phyloP scores from a whole-genome alignment of 2,329 filamentous ascomycete species.

The Dothiorella sarmentorum region DNA sequence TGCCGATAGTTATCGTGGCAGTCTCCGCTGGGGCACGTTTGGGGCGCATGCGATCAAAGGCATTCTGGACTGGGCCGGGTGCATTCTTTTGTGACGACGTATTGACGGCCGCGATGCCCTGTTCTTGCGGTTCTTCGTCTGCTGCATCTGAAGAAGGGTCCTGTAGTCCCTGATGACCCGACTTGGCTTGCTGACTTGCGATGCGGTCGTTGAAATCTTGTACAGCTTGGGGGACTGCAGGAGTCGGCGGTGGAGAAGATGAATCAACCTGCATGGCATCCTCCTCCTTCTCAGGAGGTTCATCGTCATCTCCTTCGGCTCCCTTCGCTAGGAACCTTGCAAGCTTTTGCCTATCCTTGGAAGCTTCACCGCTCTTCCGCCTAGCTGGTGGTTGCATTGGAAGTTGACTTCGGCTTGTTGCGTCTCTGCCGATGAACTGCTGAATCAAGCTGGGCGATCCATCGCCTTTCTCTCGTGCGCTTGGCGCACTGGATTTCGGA shows the following conservation, averaged over 20 bases:
- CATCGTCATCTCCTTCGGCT: background rate
- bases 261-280: conserved; percentile 12
- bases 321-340: conserved; percentile 1
- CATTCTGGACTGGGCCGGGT: conserved; percentile 53
- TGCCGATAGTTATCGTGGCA: conserved; percentile 72
- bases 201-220: conserved; percentile 42
- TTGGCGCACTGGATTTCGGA: conserved; percentile 22
- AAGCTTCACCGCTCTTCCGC: background rate
- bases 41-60: conserved; percentile 62
- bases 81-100: conserved; percentile 30
- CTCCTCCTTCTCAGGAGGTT: conserved; percentile 28
- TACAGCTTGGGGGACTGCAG: conserved; percentile 19
- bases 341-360: conserved; percentile 1
- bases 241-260: background rate
- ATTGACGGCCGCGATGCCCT: background rate
- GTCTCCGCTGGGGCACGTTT: conserved; percentile 61
- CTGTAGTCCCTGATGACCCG: background rate
- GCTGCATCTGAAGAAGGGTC: background rate
- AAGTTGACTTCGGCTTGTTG: conserved; percentile 22
- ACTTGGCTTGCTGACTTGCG: conserved; percentile 31
- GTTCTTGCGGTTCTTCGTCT: conserved; percentile 16
- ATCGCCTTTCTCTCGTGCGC: background rate
- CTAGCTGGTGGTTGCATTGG: background rate
- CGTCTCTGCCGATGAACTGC: conserved; percentile 31
- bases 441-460: conserved; percentile 26